These are phyloP conservation scores for Alternaria sp. DNA, from an alignment of 2,329 filamentous ascomycete genomes.

Conservation along the genomic window DNA sequence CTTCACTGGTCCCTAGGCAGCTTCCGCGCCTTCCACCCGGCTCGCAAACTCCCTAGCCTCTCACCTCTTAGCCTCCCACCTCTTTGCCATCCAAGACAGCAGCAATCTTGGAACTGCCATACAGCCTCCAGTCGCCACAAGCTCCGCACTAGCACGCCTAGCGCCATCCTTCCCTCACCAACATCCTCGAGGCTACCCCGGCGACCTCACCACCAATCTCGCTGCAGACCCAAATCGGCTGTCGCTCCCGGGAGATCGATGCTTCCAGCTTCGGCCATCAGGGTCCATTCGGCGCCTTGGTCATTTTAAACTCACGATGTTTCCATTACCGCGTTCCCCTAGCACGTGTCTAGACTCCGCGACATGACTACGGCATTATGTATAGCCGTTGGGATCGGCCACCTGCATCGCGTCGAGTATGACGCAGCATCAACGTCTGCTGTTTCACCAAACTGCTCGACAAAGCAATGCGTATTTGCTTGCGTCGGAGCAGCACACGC, in stretches of 20 bases:
- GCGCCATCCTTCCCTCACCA: background rate
- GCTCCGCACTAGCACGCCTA: background rate
- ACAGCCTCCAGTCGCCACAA: background rate
- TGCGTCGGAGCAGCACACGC: background rate
- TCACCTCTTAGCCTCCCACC: background rate
- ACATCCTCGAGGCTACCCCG: background rate
- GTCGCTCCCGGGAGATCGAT: background rate
- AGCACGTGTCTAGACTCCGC: background rate
- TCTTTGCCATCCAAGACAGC: background rate
- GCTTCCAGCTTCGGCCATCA: background rate
- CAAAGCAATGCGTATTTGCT: background rate
- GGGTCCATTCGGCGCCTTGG: background rate
- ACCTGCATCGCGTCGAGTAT: background rate
- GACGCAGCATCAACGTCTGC: background rate
- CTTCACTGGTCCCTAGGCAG: background rate
- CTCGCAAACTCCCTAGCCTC: background rate
- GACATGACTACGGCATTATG: background rate
- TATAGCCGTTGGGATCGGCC: background rate
- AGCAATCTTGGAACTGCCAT: background rate
- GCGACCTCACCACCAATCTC: background rate
- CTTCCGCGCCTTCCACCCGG: background rate
- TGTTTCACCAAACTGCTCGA: background rate
- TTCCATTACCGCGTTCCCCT: background rate
- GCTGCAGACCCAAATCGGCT: background rate
- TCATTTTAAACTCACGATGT: background rate